These are phyloP conservation scores for Coprinopsis marcescibilis DNA, from an alignment of 768 basidiomycete genomes.

Conservation along the genomic window DNA sequence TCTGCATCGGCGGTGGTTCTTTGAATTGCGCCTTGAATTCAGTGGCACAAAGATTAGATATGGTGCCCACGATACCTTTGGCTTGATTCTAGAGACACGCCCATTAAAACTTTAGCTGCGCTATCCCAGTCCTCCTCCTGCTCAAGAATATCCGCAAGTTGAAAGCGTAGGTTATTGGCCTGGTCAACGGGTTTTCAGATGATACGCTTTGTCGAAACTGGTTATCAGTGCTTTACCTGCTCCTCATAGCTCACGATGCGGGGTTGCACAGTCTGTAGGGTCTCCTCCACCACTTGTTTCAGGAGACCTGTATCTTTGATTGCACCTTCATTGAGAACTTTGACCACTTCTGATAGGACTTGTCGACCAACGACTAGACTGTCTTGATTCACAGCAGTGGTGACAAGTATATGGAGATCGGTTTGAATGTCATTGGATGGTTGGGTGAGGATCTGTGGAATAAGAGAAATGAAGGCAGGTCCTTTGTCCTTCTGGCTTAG, in stretches of 20 bases:
- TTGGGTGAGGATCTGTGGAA: slow-evolving; percentile 59
- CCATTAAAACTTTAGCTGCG: slow-evolving; percentile 88
- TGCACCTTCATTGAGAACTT: slow-evolving; percentile 49
- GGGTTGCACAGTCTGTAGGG: slow-evolving; percentile 64
- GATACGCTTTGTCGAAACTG: slow-evolving; percentile 15
- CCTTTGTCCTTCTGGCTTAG: slow-evolving; percentile 85
- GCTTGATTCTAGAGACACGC: slow-evolving; percentile 86
- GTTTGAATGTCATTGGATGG: slow-evolving; percentile 38
- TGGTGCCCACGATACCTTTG: slow-evolving; percentile 50
- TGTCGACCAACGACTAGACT: slow-evolving; percentile 85
- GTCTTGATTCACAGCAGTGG: slow-evolving; percentile 80
- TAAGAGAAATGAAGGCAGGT: slow-evolving; percentile 62
- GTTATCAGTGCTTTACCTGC: slow-evolving; percentile 52
- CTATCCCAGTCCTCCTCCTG: slow-evolving; percentile 90
- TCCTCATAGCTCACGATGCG: slow-evolving; percentile 91
- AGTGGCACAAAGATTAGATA: slow-evolving; percentile 1
- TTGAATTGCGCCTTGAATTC: slow-evolving; percentile 8
- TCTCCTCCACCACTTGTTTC: slow-evolving; percentile 72
- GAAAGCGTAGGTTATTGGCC: slow-evolving; percentile 79
- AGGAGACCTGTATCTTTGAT: slow-evolving; percentile 51
- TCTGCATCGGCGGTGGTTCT: slow-evolving; percentile 53
- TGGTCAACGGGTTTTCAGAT: slow-evolving; percentile 25
- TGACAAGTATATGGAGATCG: slow-evolving; percentile 68
- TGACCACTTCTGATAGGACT: slow-evolving; percentile 81
- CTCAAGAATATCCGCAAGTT: slow-evolving; percentile 89